Evolutionary conservation across 306 rosid species (phyloP).

Genomic region (Prunus davidiana): DNA sequence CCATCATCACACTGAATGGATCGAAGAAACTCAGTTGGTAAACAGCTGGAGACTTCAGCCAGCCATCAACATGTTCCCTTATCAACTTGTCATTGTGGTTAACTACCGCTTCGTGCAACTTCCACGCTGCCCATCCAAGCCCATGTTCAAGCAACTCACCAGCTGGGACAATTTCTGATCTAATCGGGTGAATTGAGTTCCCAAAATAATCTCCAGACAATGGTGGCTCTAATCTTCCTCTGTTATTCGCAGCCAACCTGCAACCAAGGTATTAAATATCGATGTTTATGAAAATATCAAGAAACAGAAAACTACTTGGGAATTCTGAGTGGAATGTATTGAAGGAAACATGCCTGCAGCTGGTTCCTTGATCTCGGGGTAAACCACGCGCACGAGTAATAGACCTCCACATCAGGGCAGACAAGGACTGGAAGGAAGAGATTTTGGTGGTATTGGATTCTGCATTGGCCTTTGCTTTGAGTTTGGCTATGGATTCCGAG

Average conservation of each 20-base stretch:
- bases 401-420: conserved; percentile 55
- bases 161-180: conserved; percentile 1
- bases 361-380: conserved; percentile 5
- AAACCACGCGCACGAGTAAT: conserved; percentile 41
- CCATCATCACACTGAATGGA: conserved; percentile 31
- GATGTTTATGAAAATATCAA: neutral
- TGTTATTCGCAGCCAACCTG: conserved; percentile 29
- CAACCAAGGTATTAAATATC: neutral
- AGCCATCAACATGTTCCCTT: neutral
- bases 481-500: conserved; percentile 41
- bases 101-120: conserved; percentile 39
- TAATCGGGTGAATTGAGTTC: neutral
- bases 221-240: conserved; percentile 50
- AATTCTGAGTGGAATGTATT: too few relatives aligned
- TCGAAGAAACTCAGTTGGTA: neutral
- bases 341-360: conserved; percentile 20
- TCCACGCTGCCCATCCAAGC: conserved; percentile 65
- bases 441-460: conserved; percentile 31
- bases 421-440: conserved; percentile 57
- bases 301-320: neutral
- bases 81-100: conserved; percentile 19
- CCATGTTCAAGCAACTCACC: conserved; percentile 38
- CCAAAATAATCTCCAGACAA: conserved; percentile 50
- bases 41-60: conserved; percentile 34
- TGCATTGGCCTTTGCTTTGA: conserved; percentile 56